Evolutionary conservation across 768 basidiomycete genomes (phyloP).

Genomic region (Obba rivulosa): DNA sequence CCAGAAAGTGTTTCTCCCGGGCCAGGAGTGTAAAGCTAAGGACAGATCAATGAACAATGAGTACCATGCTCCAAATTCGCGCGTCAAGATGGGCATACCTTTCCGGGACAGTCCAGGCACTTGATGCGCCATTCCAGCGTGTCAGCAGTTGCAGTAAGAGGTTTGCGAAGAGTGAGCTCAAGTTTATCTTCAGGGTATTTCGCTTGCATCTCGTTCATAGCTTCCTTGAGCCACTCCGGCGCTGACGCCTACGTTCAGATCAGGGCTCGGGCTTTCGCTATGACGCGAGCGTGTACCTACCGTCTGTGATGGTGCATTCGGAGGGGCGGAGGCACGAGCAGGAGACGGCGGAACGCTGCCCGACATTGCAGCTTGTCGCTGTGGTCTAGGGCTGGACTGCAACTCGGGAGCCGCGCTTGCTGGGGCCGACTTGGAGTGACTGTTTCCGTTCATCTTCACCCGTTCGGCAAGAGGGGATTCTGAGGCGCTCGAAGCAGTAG

Average conservation of each 20-base stretch:
- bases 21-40: constrained; percentile 84
- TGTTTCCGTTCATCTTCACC: constrained; percentile 53
- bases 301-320: not conserved
- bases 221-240: constrained; percentile 66
- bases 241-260: constrained; percentile 29
- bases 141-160: constrained; percentile 37
- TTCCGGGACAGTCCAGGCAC: constrained; percentile 90
- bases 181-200: constrained; percentile 82
- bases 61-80: no score
- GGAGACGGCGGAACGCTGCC: constrained; percentile 2
- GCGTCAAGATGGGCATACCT: constrained; percentile 43
- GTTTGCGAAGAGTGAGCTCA: constrained; percentile 63
- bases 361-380: not conserved
- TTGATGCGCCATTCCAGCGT: constrained; percentile 85
- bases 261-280: not conserved
- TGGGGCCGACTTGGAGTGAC: constrained; percentile 28
- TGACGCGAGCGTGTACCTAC: constrained; percentile 8
- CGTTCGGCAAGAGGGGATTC: constrained; percentile 71
- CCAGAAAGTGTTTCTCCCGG: constrained; percentile 82
- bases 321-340: constrained; percentile 3
- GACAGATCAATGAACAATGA: no score
- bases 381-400: constrained; percentile 9
- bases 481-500: constrained; percentile 66
- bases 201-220: constrained; percentile 62
- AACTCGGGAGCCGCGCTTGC: constrained; percentile 12